Conservation (phyloP, 2,329 filamentous ascomycete species). For the Rhytidhysteron rufulum region DNA sequence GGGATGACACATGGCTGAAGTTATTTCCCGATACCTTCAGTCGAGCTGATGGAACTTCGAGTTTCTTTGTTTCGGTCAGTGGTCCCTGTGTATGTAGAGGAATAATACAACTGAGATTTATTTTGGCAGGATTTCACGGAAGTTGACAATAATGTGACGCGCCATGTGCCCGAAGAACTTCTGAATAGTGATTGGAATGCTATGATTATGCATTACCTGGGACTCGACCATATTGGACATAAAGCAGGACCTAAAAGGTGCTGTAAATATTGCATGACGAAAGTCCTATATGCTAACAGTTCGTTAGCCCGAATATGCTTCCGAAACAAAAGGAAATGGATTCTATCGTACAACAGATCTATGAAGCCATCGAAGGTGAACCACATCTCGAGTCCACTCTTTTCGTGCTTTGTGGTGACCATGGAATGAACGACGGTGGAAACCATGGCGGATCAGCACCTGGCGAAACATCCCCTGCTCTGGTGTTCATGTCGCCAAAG, state of each 20-base stretch:
- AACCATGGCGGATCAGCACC: constrained; percentile 94
- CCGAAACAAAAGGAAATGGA: constrained; percentile 97
- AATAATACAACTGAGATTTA: constrained; percentile 24
- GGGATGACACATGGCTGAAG: constrained; percentile 98
- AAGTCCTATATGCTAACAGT: constrained; percentile 7
- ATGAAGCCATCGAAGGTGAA: constrained; percentile 66
- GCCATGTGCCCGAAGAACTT: constrained; percentile 78
- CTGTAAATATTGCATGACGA: not conserved
- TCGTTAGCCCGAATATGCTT: constrained; percentile 74
- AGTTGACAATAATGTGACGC: constrained; percentile 95
- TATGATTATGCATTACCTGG: constrained; percentile 92
- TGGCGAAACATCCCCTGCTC: constrained; percentile 88
- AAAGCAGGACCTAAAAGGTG: constrained; percentile 85
- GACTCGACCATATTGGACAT: constrained; percentile 95
- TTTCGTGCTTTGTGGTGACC: constrained; percentile 84
- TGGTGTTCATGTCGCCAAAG: constrained; percentile 88
- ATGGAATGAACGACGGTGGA: constrained; percentile 99
- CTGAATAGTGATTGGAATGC: constrained; percentile 79
- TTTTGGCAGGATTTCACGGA: constrained; percentile 83
- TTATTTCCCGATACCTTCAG: constrained; percentile 87
- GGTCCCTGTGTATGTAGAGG: constrained; percentile 27
- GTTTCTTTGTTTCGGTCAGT: constrained; percentile 94
- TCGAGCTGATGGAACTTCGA: constrained; percentile 86
- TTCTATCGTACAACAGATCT: constrained; percentile 70
- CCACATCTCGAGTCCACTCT: constrained; percentile 72